These are phyloP conservation scores for Articulospora tetracladia DNA, from an alignment of 495 filamentous ascomycete genomes.

Conservation along the genomic window DNA sequence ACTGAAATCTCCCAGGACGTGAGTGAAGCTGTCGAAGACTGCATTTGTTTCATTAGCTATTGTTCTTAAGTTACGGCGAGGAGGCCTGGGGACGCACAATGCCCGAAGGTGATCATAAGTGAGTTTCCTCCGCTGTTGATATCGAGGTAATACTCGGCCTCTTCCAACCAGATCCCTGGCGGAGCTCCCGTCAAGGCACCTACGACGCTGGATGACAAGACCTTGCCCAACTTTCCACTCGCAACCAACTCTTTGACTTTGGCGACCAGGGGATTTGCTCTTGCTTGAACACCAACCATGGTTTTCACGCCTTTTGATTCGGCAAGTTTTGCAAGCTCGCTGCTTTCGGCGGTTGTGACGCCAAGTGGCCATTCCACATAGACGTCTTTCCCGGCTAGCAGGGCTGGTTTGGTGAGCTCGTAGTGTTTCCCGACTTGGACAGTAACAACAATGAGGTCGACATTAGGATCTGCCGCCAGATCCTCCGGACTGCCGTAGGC, in stretches of 20 bases:
- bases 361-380: conserved; percentile 51
- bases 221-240: conserved; percentile 23
- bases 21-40: conserved; percentile 25
- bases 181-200: conserved; percentile 2
- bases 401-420: conserved; percentile 38
- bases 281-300: conserved; percentile 28
- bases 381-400: conserved; percentile 52
- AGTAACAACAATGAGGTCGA: conserved; percentile 47
- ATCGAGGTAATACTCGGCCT: conserved; percentile 26
- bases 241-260: conserved; percentile 26
- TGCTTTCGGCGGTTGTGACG: conserved; percentile 19
- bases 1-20: conserved; percentile 37
- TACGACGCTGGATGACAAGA: conserved; percentile 21
- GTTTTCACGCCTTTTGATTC: conserved; percentile 29
- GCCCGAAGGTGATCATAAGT: conserved; percentile 29
- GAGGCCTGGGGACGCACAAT: conserved; percentile 22
- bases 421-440: conserved; percentile 44
- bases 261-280: conserved; percentile 13
- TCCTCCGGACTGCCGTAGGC: conserved; percentile 44
- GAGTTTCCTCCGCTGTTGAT: conserved; percentile 25
- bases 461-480: conserved; percentile 45
- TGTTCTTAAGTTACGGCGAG: not conserved
- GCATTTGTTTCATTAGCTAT: not conserved
- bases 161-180: conserved; percentile 17
- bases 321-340: conserved; percentile 31